Evolutionary conservation across 139 green algal species (phyloP).

Genomic region (Gonium pectorale): DNA sequence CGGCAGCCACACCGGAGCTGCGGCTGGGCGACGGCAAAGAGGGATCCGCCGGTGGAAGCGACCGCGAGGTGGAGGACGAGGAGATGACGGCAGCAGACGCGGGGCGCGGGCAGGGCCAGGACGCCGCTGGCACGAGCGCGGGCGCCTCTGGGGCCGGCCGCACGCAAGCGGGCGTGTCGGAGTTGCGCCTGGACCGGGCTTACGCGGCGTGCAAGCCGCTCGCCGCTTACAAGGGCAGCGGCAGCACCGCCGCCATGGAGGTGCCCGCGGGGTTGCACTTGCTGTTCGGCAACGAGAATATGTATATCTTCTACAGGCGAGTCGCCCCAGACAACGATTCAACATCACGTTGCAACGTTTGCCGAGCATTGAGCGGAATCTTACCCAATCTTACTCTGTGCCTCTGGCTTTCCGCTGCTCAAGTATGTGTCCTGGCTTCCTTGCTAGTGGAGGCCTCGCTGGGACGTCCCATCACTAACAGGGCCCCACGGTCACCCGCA

Average conservation of each 20-base stretch:
- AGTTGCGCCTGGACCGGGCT: constrained; percentile 4
- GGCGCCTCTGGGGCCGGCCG: constrained; percentile 35
- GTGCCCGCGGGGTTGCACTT: constrained; percentile 43
- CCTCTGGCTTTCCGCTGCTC: too few species aligned
- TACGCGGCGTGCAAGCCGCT: constrained; percentile 46
- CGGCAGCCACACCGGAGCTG: constrained; percentile 53
- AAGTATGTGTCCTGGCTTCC: too few species aligned
- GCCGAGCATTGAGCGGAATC: too few species aligned
- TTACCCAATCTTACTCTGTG: too few species aligned
- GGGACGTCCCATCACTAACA: too few species aligned
- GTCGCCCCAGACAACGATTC: too few species aligned
- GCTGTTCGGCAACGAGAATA: constrained; percentile 92
- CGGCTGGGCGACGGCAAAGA: constrained; percentile 33
- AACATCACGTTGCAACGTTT: too few species aligned
- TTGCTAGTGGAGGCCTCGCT: too few species aligned
- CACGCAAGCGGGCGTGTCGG: constrained; percentile 4
- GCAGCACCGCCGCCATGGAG: constrained; percentile 15
- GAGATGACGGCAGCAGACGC: constrained; percentile 13
- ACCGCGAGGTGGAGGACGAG: constrained; percentile 49
- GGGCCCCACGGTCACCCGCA: too few species aligned
- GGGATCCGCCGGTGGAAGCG: constrained; percentile 11
- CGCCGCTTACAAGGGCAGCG: constrained; percentile 36
- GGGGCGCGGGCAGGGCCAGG: constrained; percentile 17
- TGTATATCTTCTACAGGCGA: constrained; percentile 93
- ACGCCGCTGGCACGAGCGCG: constrained; percentile 30